Percentiles rank a stretch among this genome's conserved stretches.
phyloP scores from a whole-genome alignment of 306 rosid genomes.

The Casuarina glauca region DNA sequence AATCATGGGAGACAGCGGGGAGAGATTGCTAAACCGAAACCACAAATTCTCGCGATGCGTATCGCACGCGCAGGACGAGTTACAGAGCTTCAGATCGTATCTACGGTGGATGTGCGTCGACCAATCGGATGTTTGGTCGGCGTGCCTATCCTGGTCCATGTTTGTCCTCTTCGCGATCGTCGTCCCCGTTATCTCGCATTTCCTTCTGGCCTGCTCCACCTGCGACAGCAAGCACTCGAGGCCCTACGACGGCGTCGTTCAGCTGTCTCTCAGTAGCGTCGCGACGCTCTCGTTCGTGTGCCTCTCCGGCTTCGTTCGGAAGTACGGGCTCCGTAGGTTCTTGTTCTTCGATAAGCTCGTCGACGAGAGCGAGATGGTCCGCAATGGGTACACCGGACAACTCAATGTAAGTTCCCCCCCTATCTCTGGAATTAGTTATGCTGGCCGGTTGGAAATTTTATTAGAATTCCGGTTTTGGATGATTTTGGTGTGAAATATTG shows the following conservation, averaged over 20 bases:
- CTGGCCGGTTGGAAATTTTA: no score
- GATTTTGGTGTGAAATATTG: no score
- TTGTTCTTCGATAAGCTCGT: slow-evolving; percentile 81
- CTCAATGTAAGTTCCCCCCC: slow-evolving; percentile 55
- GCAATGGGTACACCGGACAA: slow-evolving; percentile 61
- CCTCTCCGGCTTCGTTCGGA: slow-evolving; percentile 56
- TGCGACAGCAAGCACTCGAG: slow-evolving; percentile 69
- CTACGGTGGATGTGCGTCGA: slow-evolving; percentile 94
- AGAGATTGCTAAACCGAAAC: slow-evolving; percentile 29
- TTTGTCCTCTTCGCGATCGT: slow-evolving; percentile 56
- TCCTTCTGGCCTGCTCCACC: slow-evolving; percentile 53
- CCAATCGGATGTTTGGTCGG: slow-evolving; percentile 60
- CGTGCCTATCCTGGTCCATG: slow-evolving; percentile 65
- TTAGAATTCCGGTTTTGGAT: no score
- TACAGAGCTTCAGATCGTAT: slow-evolving; percentile 66
- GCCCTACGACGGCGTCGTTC: slow-evolving; percentile 69
- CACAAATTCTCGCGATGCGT: slow-evolving; percentile 40
- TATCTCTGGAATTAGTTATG: background rate
- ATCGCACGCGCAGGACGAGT: slow-evolving; percentile 67
- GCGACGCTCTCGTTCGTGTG: slow-evolving; percentile 72
- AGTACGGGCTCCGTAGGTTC: slow-evolving; percentile 66
- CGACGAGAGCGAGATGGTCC: slow-evolving; percentile 74
- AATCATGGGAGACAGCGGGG: slow-evolving; percentile 28
- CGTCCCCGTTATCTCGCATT: slow-evolving; percentile 71
- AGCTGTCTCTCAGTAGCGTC: slow-evolving; percentile 64